These are phyloP conservation scores for Quercus gilva DNA, from an alignment of 306 rosid species.

Conservation along the genomic window DNA sequence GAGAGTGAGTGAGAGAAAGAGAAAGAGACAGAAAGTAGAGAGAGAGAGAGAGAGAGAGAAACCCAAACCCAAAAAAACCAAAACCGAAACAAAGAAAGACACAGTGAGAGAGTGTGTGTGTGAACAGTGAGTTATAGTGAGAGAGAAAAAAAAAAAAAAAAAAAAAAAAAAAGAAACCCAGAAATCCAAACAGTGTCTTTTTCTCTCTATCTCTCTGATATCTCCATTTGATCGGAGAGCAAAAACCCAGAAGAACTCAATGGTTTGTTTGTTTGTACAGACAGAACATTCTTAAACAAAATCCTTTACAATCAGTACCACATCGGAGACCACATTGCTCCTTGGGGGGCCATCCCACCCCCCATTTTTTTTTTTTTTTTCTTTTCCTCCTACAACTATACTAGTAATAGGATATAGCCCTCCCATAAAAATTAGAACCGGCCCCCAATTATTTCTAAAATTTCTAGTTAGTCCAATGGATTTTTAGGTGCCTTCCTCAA, in stretches of 20 bases:
- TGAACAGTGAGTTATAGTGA: neutral
- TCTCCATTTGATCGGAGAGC: slow-evolving; percentile 55
- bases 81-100: slow-evolving; percentile 10
- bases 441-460: no score
- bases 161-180: slow-evolving; percentile 22
- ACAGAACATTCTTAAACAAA: slow-evolving; percentile 5
- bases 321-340: slow-evolving; percentile 40
- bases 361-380: no score
- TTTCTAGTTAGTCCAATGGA: no score
- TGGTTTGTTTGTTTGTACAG: no score
- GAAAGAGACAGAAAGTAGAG: slow-evolving; percentile 23
- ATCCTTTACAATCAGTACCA: slow-evolving; percentile 26
- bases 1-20: slow-evolving; percentile 28
- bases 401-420: no score
- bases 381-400: no score
- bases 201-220: slow-evolving; percentile 26
- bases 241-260: no score
- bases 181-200: slow-evolving; percentile 39
- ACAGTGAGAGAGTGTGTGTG: slow-evolving; percentile 23
- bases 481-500: no score
- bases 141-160: slow-evolving; percentile 28
- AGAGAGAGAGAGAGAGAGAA: neutral
- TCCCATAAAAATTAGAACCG: no score
- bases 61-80: neutral
- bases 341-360: no score